Evolutionary conservation across 768 basidiomycete genomes (phyloP), one percentile per base, ranked within the genome.

Genomic region (Lentinula detonsa): DNA sequence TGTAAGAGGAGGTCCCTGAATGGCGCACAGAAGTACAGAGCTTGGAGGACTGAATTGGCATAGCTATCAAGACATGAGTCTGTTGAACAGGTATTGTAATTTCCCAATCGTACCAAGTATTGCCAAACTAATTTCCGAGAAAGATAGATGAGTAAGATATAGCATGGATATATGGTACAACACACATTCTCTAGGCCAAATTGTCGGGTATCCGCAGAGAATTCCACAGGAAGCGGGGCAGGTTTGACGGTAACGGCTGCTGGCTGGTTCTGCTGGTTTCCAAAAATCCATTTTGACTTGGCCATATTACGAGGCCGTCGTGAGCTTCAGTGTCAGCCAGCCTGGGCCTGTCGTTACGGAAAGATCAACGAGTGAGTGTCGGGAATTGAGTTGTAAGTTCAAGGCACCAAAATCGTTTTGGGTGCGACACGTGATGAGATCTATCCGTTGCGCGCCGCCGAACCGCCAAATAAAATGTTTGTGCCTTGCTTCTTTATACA

Each of bases 141-240:
- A 60, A 53, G 60, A 51, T 57, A 61, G 53, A 67, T 50, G n/a
- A 46, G 33, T 59, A 43, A 28, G 57, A 61, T 37, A 54, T 11
- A 21, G 50, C 18, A 43, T 39, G 34, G 55, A 57, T 31, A 53
- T 49, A 43, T 49, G n/a, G 15, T 16, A 57, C 33, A 18, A 84
- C 94, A 69, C 72, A 95, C 94, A 73, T 98, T 98, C 80, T 97
- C 96, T 57, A 97, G 79, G n/a, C 96, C 96, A 78, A 95, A 96
- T 70, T 86, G 88, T 80, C 94, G 93, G 61, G 82, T 84, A 74
- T 91, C 90, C 61, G 91, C 85, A 15, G 84, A 77, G 52, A 79
- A 76, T 63, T 76, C 67, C 52, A 71, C 66, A 42, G 77, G 74
- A 40, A 73, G 65, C 58, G 76, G 70, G 48, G 67, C 62, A 5